Conservation (phyloP, 768 basidiomycete species). For the Suillus discolor region DNA sequence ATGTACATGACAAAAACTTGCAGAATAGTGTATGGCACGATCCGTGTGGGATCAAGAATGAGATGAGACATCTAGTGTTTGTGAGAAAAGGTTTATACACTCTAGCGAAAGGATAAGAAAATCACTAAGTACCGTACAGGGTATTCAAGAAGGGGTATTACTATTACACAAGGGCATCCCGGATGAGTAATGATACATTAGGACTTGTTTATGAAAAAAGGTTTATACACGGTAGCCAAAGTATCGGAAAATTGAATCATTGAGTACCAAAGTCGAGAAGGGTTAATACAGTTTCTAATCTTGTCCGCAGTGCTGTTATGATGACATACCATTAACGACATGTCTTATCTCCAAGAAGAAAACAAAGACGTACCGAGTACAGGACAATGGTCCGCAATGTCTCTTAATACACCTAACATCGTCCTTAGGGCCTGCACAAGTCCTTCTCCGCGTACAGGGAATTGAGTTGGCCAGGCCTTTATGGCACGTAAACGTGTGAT, state of each 20-base stretch:
- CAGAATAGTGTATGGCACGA: not conserved
- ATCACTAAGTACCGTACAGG: no score
- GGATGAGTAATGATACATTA: no score
- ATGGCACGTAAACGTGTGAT: conserved; percentile 20
- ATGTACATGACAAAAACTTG: not conserved
- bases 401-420: conserved; percentile 19
- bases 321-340: not conserved
- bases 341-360: not conserved
- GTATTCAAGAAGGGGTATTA: no score
- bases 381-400: conserved; percentile 21
- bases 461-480: conserved; percentile 3
- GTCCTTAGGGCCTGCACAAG: conserved; percentile 18
- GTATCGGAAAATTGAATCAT: not conserved
- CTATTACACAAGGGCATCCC: no score
- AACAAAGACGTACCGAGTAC: conserved; percentile 21
- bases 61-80: not conserved
- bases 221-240: not conserved
- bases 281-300: conserved; percentile 28
- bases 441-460: conserved; percentile 7
- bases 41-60: not conserved
- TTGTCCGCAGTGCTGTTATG: conserved; percentile 23
- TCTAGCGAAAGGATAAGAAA: no score
- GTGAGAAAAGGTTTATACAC: no score
- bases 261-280: conserved; percentile 13
- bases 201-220: not conserved